Base-by-base conservation (phyloP, 1,139 yeast species). In the Sugiyamaella xylanicola region DNA sequence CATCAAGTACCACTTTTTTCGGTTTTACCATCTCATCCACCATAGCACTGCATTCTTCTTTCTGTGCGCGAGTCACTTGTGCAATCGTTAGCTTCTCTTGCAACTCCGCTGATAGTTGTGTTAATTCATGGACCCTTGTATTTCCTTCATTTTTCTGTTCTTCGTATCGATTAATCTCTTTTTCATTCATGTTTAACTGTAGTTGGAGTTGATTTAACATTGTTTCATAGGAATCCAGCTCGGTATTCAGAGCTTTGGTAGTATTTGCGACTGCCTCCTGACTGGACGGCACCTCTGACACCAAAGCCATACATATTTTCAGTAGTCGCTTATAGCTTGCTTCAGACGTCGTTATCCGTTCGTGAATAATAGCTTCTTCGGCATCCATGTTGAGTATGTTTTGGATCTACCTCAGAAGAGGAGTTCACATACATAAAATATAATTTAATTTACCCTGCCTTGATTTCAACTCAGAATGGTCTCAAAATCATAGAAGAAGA, bases 11-110 rank as follows among this genome's bases (percentile, higher is more conserved):
- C 19, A 67, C 65, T 46, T 63, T 63, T 49, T 65, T 65, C 4
- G 66, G 61, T 19, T 59, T 57, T 16, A 60, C 59, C 65, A 63
- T 63, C 9, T 59, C 62, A 37, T 65, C 67, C 9, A 67, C 63
- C 42, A 70, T 59, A 20, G 56, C 55, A 49, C 65, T 64, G 56
- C 66, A 65, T 36, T 68, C 68, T 47, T 67, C 66, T 27, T 63
- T 57, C 47, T 70, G 68, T 5, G 58, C 54, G 16, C 70, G 63
- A 11, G 59, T 55, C 25, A 46, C 50, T 42, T 63, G 67, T 5
- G 70, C 71, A 19, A 56, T 57, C 5, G 55, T 54, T 43, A 68
- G 60, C 39, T 63, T 57, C 2, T 50, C 51, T 32, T 65, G 66
- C 19, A 71, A 64, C 43, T 62, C 65, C 2, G 35, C 56, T 3